phyloP scores from a whole-genome alignment of 2,329 filamentous ascomycete genomes.

The Fusarium acutatum region DNA sequence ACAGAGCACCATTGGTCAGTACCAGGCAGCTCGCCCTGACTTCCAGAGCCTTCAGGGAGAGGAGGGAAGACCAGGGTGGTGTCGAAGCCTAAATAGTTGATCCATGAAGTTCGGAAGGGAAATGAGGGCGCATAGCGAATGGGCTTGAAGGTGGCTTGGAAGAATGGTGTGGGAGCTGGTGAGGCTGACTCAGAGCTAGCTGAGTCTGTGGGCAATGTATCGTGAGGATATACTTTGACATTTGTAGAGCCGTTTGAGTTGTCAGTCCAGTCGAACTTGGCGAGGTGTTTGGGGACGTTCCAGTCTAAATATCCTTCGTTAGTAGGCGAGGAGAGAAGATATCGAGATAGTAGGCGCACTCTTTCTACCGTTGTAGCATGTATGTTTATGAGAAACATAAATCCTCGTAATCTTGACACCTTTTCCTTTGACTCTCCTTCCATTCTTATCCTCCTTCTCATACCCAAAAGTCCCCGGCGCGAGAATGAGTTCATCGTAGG shows the following conservation, averaged over 20 bases:
- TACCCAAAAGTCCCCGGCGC: slow-evolving; percentile 57
- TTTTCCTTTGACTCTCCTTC: slow-evolving; percentile 42
- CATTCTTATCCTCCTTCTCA: slow-evolving; percentile 47
- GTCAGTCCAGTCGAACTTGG: slow-evolving; percentile 57
- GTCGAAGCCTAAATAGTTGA: slow-evolving; percentile 53
- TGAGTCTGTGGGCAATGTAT: slow-evolving; percentile 40
- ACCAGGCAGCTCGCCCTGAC: slow-evolving; percentile 54
- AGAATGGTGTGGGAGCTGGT: slow-evolving; percentile 51
- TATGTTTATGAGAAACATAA: slow-evolving; percentile 62
- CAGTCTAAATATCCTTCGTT: slow-evolving; percentile 50
- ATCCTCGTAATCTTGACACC: slow-evolving; percentile 60
- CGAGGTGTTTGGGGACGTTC: slow-evolving; percentile 65
- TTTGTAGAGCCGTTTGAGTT: slow-evolving; percentile 47
- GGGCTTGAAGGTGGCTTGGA: slow-evolving; percentile 56
- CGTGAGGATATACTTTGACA: slow-evolving; percentile 57
- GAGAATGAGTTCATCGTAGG: slow-evolving; percentile 63
- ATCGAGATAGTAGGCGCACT: slow-evolving; percentile 46
- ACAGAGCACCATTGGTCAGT: slow-evolving; percentile 57
- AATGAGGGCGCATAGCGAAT: slow-evolving; percentile 54
- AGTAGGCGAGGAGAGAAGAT: background rate
- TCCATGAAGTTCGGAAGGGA: slow-evolving; percentile 51
- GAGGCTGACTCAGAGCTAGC: slow-evolving; percentile 43
- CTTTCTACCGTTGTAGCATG: slow-evolving; percentile 61
- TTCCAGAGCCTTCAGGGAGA: slow-evolving; percentile 51
- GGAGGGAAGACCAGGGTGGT: slow-evolving; percentile 58